Evolutionary conservation across 2,329 filamentous ascomycete species (phyloP).

Genomic region (Podosphaera fusca): DNA sequence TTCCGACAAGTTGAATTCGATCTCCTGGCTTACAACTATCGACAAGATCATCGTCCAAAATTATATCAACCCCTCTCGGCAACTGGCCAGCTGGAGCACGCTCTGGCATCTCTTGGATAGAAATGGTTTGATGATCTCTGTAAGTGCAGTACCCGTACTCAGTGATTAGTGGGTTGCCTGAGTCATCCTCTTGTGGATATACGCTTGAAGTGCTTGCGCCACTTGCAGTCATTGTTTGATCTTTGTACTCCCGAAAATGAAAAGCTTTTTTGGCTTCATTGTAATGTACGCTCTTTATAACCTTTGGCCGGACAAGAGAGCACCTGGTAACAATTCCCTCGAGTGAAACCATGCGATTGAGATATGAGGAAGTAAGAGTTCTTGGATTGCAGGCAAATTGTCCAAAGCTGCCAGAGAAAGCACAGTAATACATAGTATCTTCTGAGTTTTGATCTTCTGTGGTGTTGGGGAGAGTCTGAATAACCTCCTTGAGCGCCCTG

Average conservation of each 20-base stretch:
- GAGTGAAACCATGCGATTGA: conserved; percentile 92
- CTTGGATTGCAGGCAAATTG: conserved; percentile 86
- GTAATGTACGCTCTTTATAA: conserved; percentile 96
- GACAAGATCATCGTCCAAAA: conserved; percentile 88
- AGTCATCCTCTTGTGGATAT: conserved; percentile 81
- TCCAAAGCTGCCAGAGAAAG: conserved; percentile 90
- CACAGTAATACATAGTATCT: conserved; percentile 82
- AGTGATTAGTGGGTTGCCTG: conserved; percentile 76
- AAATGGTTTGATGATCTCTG: conserved; percentile 89
- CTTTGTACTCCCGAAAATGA: conserved; percentile 71
- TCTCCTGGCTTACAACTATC: conserved; percentile 90
- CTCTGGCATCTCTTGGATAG: conserved; percentile 98
- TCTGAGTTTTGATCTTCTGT: conserved; percentile 52
- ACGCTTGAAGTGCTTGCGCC: conserved; percentile 75
- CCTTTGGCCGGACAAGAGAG: conserved; percentile 83
- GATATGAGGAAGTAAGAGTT: conserved; percentile 65
- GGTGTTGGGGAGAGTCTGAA: conserved; percentile 55
- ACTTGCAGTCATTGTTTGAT: conserved; percentile 88
- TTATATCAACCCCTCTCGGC: conserved; percentile 84
- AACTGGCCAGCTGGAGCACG: conserved; percentile 85
- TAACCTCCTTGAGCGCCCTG: conserved; percentile 67
- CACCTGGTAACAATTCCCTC: conserved; percentile 96
- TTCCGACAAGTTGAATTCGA: conserved; percentile 87
- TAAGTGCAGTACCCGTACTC: conserved; percentile 95
- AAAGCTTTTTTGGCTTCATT: conserved; percentile 74